Evolutionary conservation across 208 protist species (phyloP), one percentile per base, ranked within the genome.

Genomic region (Leishmania tropica): DNA sequence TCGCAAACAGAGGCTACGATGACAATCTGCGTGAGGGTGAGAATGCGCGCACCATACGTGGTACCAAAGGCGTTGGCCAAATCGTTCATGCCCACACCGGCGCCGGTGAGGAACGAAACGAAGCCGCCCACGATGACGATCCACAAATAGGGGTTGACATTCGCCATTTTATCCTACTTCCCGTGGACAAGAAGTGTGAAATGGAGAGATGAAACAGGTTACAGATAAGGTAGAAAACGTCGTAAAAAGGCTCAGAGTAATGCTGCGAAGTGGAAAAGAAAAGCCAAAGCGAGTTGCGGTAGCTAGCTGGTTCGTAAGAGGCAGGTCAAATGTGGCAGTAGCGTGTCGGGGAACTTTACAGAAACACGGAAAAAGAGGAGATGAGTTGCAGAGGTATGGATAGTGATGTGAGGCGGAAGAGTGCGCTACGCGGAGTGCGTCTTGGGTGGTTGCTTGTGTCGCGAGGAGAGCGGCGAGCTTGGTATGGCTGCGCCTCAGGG

Each of bases 11-110:
- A 79, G 10, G 92, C 94, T 37, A 98, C 75, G 37, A 95, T 74
- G 67, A 96, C 85, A 82, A 95, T 95, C 72, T 93, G 85, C n/a
- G 78, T 78, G n/a, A 96, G 76, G 48, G 88, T 96, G 62, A 97
- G 83, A n/a, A 93, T 85, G 54, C 85, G 82, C 10, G 88, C 71
- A 64, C 92, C 93, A 77, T 97, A 94, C 37, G 85, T 90, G 28
- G 95, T 96, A 37, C 88, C 95, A 79, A 98, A 96, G 80, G 93
- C 89, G 85, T 98, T 98, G 80, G 91, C 91, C 35, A 98, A 90
- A 78, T 98, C 95, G 62, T 98, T 98, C 73, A 92, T 89, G 51
- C 95, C 95, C 51, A 93, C 93, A 68, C 90, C 93, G 77, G 80
- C 85, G 54, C 84, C 90, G 53, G 89, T 85, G 60, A 95, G 83